Evolutionary conservation across 495 filamentous ascomycete genomes (phyloP).

Genomic region (Trichoderma reesei): DNA sequence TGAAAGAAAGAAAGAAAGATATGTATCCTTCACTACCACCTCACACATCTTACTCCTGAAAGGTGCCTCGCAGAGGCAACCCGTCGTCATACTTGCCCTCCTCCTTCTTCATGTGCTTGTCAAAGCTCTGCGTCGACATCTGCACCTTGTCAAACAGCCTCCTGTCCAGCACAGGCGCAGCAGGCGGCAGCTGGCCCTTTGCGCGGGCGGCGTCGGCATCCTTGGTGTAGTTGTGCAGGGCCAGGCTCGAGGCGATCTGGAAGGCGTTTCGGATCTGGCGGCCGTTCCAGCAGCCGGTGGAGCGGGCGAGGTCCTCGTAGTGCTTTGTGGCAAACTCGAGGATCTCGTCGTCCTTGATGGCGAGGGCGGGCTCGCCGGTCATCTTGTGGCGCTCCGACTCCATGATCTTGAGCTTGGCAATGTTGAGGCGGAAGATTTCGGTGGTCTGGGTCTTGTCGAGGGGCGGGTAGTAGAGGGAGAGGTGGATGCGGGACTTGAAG

Average conservation of each 20-base stretch:
- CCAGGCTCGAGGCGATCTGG: slow-evolving; percentile 48
- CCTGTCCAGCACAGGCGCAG: slow-evolving; percentile 20
- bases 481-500: slow-evolving; percentile 43
- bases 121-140: slow-evolving; percentile 27
- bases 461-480: slow-evolving; percentile 45
- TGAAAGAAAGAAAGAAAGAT: neutral
- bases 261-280: slow-evolving; percentile 52
- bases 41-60: slow-evolving; percentile 12
- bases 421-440: slow-evolving; percentile 73
- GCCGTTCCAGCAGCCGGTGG: slow-evolving; percentile 36
- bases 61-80: slow-evolving; percentile 15
- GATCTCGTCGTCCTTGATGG: slow-evolving; percentile 31
- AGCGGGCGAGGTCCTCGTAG: slow-evolving; percentile 29
- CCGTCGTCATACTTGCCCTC: slow-evolving; percentile 16
- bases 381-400: slow-evolving; percentile 37
- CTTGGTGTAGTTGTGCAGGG: slow-evolving; percentile 17
- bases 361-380: slow-evolving; percentile 19
- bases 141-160: slow-evolving; percentile 24
- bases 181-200: slow-evolving; percentile 19
- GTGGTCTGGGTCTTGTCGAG: slow-evolving; percentile 62
- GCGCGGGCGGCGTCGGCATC: slow-evolving; percentile 12
- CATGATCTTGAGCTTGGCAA: slow-evolving; percentile 41
- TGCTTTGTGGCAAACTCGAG: slow-evolving; percentile 53
- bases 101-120: slow-evolving; percentile 21
- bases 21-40: neutral